Conservation (phyloP, 108 stramenopile species). For the Fistulifera pelliculosa region DNA sequence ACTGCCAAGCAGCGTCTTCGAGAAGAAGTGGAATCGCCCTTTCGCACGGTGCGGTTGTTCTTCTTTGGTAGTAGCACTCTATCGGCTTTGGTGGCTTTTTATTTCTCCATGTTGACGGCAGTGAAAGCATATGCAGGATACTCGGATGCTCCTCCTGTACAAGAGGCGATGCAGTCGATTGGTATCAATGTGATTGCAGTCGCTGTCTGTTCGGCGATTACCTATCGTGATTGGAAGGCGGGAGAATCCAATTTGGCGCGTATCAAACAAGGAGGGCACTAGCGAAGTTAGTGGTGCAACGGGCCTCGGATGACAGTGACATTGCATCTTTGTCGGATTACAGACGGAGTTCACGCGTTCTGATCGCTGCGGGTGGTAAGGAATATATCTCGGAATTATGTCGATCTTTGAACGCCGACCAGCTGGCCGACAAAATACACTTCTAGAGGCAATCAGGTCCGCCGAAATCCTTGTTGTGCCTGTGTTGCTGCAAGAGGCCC, state of each 20-base stretch:
- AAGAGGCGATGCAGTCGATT: slow-evolving; percentile 44
- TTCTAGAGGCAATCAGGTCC: slow-evolving; percentile 39
- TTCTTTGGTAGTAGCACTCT: slow-evolving; percentile 55
- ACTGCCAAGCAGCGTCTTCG: slow-evolving; percentile 82
- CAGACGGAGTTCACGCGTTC: slow-evolving; percentile 51
- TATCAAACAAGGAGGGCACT: slow-evolving; percentile 58
- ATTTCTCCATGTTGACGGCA: slow-evolving; percentile 54
- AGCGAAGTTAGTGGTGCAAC: slow-evolving; percentile 53
- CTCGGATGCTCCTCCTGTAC: slow-evolving; percentile 44
- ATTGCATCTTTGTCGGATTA: slow-evolving; percentile 34
- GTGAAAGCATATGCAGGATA: slow-evolving; percentile 49
- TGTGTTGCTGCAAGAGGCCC: slow-evolving; percentile 35
- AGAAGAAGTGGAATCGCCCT: slow-evolving; percentile 81
- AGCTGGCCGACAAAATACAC: slow-evolving; percentile 60
- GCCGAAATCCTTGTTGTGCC: slow-evolving; percentile 68
- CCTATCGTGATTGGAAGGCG: slow-evolving; percentile 48
- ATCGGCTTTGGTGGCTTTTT: slow-evolving; percentile 62
- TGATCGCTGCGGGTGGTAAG: slow-evolving; percentile 62
- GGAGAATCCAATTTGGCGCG: slow-evolving; percentile 63
- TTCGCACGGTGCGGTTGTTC: slow-evolving; percentile 66
- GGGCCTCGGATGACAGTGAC: slow-evolving; percentile 12
- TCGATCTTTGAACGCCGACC: slow-evolving; percentile 61
- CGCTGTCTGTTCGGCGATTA: slow-evolving; percentile 42
- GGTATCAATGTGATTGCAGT: slow-evolving; percentile 65
- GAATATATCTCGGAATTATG: slow-evolving; percentile 61